Evolutionary conservation across 2,329 filamentous ascomycete species (phyloP).

Genomic region (Epicoccum nigrum): DNA sequence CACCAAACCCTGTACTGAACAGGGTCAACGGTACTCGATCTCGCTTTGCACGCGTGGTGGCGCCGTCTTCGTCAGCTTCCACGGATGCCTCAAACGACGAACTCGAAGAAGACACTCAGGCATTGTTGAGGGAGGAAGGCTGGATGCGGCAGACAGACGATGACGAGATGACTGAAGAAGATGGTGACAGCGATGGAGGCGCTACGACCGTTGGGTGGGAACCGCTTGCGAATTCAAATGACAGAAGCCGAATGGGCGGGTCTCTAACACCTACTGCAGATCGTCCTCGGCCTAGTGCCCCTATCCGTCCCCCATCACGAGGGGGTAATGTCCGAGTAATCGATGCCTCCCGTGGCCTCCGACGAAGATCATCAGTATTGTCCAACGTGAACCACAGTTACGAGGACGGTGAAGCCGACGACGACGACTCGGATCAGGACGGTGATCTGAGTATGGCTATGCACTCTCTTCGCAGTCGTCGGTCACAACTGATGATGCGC

Average conservation of each 20-base stretch:
- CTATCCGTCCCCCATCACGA: conserved; percentile 49
- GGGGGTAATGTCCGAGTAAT: conserved; percentile 39
- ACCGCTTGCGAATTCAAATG: conserved; percentile 53
- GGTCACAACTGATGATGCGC: conserved; percentile 45
- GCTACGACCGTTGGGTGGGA: conserved; percentile 55
- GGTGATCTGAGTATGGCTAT: conserved; percentile 47
- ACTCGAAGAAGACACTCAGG: conserved; percentile 48
- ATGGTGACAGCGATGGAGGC: conserved; percentile 51
- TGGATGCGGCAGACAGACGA: conserved; percentile 50
- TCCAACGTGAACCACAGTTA: conserved; percentile 45
- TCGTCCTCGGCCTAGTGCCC: conserved; percentile 50
- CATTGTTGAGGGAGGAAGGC: conserved; percentile 43
- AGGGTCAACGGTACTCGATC: conserved; percentile 45
- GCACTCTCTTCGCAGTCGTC: conserved; percentile 41
- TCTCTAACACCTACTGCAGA: conserved; percentile 57
- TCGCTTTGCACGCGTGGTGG: conserved; percentile 24
- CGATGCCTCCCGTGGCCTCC: conserved; percentile 47
- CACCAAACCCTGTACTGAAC: conserved; percentile 37
- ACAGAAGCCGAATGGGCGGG: conserved; percentile 52
- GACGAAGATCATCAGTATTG: conserved; percentile 46
- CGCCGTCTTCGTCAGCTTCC: conserved; percentile 42
- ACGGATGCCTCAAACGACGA: conserved; percentile 46
- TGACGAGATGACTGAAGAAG: conserved; percentile 46
- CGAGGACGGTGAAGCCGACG: conserved; percentile 51
- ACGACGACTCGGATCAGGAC: conserved; percentile 51